Evolutionary conservation across 441 rosid species (phyloP).

Genomic region (Jatropha multifida): DNA sequence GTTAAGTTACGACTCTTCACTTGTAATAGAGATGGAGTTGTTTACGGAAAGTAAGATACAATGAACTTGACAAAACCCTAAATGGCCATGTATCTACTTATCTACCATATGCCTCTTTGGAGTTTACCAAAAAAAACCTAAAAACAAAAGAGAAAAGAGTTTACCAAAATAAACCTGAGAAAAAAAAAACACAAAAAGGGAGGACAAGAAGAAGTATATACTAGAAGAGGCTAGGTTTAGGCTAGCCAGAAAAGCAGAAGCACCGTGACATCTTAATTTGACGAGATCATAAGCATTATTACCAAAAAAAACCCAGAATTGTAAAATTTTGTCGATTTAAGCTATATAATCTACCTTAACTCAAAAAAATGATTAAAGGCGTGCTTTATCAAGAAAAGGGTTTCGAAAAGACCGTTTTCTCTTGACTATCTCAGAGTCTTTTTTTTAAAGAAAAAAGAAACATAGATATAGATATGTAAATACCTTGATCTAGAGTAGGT

Average conservation of each 20-base stretch:
- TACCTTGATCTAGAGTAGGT: slow-evolving; percentile 59
- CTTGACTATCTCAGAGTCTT: too few relatives aligned
- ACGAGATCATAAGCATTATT: neutral
- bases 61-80: slow-evolving; percentile 49
- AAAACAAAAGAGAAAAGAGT: too few relatives aligned
- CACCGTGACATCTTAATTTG: slow-evolving; percentile 15
- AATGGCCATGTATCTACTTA: slow-evolving; percentile 7
- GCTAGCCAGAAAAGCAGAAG: neutral
- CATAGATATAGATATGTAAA: neutral
- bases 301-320: neutral
- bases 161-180: too few relatives aligned
- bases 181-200: too few relatives aligned
- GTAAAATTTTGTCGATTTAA: neutral
- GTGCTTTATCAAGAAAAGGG: too few relatives aligned
- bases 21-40: slow-evolving; percentile 26
- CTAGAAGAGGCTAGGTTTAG: neutral
- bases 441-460: neutral
- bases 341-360: neutral
- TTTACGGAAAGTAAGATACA: slow-evolving; percentile 68
- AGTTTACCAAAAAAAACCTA: neutral
- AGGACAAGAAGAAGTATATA: neutral
- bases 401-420: too few relatives aligned
- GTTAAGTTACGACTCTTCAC: neutral
- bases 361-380: neutral
- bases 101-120: neutral